Conservation (phyloP, 2,329 filamentous ascomycete species). For the Fusarium fujikuroi region DNA sequence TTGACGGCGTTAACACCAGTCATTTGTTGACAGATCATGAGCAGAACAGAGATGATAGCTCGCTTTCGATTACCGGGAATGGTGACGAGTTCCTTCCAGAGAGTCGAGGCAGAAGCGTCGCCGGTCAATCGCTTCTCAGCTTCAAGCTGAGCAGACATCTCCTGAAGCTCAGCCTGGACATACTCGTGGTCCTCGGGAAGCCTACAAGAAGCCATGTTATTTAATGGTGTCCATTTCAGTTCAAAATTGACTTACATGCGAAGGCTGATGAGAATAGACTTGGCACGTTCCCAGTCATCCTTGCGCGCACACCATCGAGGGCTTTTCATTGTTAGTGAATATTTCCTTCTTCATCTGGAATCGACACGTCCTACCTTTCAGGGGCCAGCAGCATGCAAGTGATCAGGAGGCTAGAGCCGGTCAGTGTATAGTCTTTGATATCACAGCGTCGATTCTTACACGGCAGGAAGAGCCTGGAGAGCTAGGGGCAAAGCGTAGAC, state of each 20-base stretch:
- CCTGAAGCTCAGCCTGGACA: constrained; percentile 67
- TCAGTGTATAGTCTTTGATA: not conserved
- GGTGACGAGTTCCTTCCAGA: constrained; percentile 72
- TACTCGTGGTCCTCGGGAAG: constrained; percentile 66
- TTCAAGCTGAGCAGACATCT: constrained; percentile 71
- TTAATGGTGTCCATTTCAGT: not conserved
- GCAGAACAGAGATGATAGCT: constrained; percentile 68
- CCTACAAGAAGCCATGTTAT: constrained; percentile 40
- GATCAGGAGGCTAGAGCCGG: constrained; percentile 58
- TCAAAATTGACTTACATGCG: constrained; percentile 44
- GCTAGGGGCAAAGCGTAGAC: constrained; percentile 71
- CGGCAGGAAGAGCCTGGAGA: constrained; percentile 72
- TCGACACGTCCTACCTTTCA: constrained; percentile 50
- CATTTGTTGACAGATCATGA: constrained; percentile 78
- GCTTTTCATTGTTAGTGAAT: constrained; percentile 53
- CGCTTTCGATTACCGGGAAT: constrained; percentile 71
- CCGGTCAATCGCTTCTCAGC: constrained; percentile 68
- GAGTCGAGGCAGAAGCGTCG: constrained; percentile 63
- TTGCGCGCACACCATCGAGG: constrained; percentile 75
- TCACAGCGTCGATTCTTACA: constrained; percentile 47
- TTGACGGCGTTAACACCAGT: constrained; percentile 67
- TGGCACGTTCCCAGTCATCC: constrained; percentile 74
- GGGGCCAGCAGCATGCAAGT: constrained; percentile 69
- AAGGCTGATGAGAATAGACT: constrained; percentile 64
- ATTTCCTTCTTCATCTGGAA: too few relatives aligned